phyloP scores from a whole-genome alignment of 2,329 filamentous ascomycete genomes.

The Blumeria hordei region DNA sequence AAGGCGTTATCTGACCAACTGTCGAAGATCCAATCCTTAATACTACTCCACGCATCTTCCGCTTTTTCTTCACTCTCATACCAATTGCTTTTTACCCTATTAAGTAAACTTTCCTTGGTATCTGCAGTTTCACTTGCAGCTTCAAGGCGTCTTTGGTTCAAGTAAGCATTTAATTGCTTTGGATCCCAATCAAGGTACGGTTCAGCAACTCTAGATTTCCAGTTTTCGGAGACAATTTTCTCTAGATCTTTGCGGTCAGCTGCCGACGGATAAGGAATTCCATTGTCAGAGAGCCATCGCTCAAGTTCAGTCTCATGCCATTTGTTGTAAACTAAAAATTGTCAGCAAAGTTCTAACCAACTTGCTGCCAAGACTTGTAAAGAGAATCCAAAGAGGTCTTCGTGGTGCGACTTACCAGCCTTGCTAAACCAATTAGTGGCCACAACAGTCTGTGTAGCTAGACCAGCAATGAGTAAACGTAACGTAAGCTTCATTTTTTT shows the following conservation, averaged over 20 bases:
- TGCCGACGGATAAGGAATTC: slow-evolving; percentile 71
- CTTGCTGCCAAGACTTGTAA: neutral
- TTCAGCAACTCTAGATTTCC: slow-evolving; percentile 50
- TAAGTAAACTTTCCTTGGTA: slow-evolving; percentile 42
- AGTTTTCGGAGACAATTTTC: slow-evolving; percentile 69
- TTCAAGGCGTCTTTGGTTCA: slow-evolving; percentile 41
- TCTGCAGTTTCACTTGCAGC: slow-evolving; percentile 24
- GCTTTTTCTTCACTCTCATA: slow-evolving; percentile 58
- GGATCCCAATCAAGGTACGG: slow-evolving; percentile 61
- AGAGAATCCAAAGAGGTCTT: slow-evolving; percentile 15
- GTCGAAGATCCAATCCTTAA: slow-evolving; percentile 85
- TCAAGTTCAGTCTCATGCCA: slow-evolving; percentile 98
- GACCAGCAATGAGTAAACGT: slow-evolving; percentile 16
- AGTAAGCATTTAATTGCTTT: slow-evolving; percentile 39
- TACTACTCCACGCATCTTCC: slow-evolving; percentile 42
- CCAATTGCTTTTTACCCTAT: slow-evolving; percentile 50
- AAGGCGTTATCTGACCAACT: slow-evolving; percentile 29
- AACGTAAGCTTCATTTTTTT: no score
- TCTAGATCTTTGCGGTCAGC: slow-evolving; percentile 90
- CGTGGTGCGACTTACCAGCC: slow-evolving; percentile 30
- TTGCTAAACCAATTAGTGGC: slow-evolving; percentile 73
- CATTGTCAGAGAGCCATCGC: slow-evolving; percentile 82
- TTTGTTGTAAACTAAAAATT: slow-evolving; percentile 65
- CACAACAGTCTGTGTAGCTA: slow-evolving; percentile 44
- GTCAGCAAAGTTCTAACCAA: neutral